Evolutionary conservation across 257 asterid species (phyloP).

Genomic region (Lavandula angustifolia): DNA sequence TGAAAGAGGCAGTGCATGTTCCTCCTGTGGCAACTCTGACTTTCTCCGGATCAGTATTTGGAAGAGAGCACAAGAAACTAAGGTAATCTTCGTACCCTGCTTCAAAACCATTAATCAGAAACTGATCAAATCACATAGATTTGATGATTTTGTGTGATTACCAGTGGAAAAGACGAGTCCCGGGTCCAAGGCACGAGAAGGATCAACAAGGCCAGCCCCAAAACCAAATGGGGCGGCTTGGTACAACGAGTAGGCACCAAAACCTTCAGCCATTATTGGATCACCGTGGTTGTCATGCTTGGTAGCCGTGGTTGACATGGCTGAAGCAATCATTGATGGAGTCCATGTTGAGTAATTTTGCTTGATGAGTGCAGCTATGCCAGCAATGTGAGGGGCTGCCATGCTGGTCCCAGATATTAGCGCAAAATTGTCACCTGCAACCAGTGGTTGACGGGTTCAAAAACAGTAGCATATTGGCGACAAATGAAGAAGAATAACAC

Average conservation of each 20-base stretch:
- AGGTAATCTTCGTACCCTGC: constrained; percentile 74
- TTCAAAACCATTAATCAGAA: constrained; percentile 22
- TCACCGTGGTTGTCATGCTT: constrained; percentile 78
- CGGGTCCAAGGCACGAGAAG: constrained; percentile 65
- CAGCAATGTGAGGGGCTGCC: constrained; percentile 94
- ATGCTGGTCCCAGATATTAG: constrained; percentile 92
- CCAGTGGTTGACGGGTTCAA: neutral
- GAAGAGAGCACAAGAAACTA: constrained; percentile 76
- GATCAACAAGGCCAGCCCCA: constrained; percentile 84
- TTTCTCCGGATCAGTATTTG: constrained; percentile 54
- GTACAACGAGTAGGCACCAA: constrained; percentile 43
- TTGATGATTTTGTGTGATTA: constrained; percentile 20
- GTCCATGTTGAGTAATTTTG: constrained; percentile 74
- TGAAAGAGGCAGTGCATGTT: constrained; percentile 51
- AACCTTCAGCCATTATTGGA: constrained; percentile 83
- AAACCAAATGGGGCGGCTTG: constrained; percentile 83
- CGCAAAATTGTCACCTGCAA: constrained; percentile 67
- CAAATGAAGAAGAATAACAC: neutral
- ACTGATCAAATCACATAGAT: neutral
- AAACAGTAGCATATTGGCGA: neutral
- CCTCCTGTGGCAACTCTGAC: constrained; percentile 71
- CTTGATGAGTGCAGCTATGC: constrained; percentile 85
- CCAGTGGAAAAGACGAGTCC: constrained; percentile 78
- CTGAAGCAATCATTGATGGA: constrained; percentile 90
- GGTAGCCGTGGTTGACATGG: constrained; percentile 84